phyloP scores from a whole-genome alignment of 352 stramenopile genomes.

The Phytophthora tubulina region DNA sequence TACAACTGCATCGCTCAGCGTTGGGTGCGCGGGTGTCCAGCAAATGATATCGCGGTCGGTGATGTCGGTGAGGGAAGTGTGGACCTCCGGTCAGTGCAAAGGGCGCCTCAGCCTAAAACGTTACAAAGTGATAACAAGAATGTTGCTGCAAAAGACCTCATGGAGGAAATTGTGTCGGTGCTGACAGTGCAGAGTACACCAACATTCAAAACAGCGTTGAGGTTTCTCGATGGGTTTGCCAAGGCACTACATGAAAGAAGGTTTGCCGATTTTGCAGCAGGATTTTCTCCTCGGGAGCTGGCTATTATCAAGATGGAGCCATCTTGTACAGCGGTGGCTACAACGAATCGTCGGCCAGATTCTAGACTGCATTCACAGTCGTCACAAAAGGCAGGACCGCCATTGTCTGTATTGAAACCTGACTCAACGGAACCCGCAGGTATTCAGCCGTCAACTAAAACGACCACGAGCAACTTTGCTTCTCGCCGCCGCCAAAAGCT shows the following conservation, averaged over 20 bases:
- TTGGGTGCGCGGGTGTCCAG: background rate
- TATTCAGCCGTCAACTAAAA: no score
- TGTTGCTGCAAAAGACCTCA: background rate
- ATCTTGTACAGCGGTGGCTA: no score
- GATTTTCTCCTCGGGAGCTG: no score
- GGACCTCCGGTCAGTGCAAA: background rate
- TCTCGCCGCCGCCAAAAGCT: no score
- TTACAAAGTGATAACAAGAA: background rate
- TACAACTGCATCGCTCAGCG: background rate
- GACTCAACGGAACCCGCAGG: no score
- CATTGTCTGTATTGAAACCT: no score
- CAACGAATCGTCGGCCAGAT: no score
- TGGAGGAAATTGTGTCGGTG: conserved; percentile 2
- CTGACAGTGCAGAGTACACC: background rate
- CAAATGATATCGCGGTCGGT: background rate
- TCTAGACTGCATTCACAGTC: no score
- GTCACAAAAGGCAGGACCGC: no score
- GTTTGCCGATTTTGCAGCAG: background rate
- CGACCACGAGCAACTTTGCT: no score
- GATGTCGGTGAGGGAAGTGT: background rate
- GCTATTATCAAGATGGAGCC: no score
- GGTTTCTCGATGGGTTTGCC: background rate
- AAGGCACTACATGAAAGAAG: background rate
- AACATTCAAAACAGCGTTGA: background rate
- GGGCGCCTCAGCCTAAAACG: no score